These are phyloP conservation scores for Salix arbutifolia DNA, from an alignment of 345 rosid species.

Conservation along the genomic window DNA sequence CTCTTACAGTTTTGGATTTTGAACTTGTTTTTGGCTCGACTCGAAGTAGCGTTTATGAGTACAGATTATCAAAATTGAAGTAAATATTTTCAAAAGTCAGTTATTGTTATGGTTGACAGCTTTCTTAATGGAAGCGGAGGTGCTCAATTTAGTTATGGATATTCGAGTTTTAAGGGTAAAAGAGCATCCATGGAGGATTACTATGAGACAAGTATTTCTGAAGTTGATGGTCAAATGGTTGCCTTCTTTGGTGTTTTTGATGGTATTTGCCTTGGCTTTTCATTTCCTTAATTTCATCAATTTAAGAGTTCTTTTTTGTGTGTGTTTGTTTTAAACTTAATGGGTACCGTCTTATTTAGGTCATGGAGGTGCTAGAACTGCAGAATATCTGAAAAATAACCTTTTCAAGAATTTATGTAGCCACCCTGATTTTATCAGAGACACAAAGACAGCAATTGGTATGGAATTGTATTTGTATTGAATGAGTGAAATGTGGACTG, in stretches of 20 bases:
- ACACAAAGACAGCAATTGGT: conserved; percentile 49
- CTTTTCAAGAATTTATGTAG: conserved; percentile 45
- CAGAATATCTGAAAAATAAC: conserved; percentile 45
- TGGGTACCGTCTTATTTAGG: conserved; percentile 18
- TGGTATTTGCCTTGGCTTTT: conserved; percentile 27
- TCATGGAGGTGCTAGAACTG: conserved; percentile 53
- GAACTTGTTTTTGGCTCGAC: not conserved
- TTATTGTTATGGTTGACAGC: conserved; percentile 14
- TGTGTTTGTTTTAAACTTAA: not conserved
- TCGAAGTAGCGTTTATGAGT: not conserved
- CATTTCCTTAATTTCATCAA: not conserved
- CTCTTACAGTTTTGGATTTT: not conserved
- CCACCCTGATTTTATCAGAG: conserved; percentile 39
- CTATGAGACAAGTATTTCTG: conserved; percentile 50
- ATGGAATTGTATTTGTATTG: not conserved
- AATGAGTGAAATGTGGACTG: not conserved
- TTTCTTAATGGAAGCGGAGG: conserved; percentile 31
- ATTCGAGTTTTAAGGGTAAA: conserved; percentile 55
- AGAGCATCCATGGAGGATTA: conserved; percentile 66
- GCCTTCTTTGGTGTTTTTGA: conserved; percentile 64
- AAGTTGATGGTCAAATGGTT: conserved; percentile 54
- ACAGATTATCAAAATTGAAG: not conserved
- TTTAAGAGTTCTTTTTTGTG: not conserved
- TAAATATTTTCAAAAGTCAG: not conserved
- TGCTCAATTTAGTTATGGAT: conserved; percentile 48